phyloP scores from a whole-genome alignment of 2,329 filamentous ascomycete species.

The Fragosphaeria purpurea region DNA sequence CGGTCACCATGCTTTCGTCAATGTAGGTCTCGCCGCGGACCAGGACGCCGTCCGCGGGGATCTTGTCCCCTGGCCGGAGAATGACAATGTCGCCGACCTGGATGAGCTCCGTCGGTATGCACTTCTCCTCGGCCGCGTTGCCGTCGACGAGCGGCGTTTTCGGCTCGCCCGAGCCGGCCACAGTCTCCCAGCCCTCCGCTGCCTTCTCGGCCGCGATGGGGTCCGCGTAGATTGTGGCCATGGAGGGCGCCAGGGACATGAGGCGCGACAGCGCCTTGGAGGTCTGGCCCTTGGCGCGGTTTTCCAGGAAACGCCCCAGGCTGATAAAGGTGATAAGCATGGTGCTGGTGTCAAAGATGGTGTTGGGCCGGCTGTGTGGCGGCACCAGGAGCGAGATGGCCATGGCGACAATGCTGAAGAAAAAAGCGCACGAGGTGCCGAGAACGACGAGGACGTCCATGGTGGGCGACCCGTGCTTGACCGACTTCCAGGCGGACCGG shows the following conservation, averaged over 20 bases:
- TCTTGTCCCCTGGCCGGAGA: slow-evolving; percentile 88
- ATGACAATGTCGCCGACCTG: slow-evolving; percentile 91
- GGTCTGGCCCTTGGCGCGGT: slow-evolving; percentile 89
- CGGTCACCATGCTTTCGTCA: slow-evolving; percentile 97
- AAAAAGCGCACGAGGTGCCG: slow-evolving; percentile 90
- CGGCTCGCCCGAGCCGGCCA: slow-evolving; percentile 26
- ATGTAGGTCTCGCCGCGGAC: slow-evolving; percentile 86
- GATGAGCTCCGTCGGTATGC: slow-evolving; percentile 89
- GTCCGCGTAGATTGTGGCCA: slow-evolving; percentile 93
- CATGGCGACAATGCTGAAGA: slow-evolving; percentile 88
- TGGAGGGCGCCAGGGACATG: slow-evolving; percentile 93
- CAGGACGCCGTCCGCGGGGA: slow-evolving; percentile 82
- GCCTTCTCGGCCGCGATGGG: slow-evolving; percentile 88
- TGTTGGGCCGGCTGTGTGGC: slow-evolving; percentile 71
- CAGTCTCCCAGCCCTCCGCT: slow-evolving; percentile 63
- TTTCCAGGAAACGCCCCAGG: slow-evolving; percentile 84
- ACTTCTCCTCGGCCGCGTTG: slow-evolving; percentile 65
- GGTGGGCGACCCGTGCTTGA: slow-evolving; percentile 83
- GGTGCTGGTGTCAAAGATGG: slow-evolving; percentile 93
- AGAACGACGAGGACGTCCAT: slow-evolving; percentile 97
- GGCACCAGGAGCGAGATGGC: slow-evolving; percentile 63
- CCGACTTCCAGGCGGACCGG: slow-evolving; percentile 79
- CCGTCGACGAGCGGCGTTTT: slow-evolving; percentile 39
- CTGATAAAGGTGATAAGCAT: slow-evolving; percentile 98
- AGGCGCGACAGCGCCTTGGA: slow-evolving; percentile 85